phyloP scores from a whole-genome alignment of 2,329 filamentous ascomycete species.

The Talaromyces sp. region DNA sequence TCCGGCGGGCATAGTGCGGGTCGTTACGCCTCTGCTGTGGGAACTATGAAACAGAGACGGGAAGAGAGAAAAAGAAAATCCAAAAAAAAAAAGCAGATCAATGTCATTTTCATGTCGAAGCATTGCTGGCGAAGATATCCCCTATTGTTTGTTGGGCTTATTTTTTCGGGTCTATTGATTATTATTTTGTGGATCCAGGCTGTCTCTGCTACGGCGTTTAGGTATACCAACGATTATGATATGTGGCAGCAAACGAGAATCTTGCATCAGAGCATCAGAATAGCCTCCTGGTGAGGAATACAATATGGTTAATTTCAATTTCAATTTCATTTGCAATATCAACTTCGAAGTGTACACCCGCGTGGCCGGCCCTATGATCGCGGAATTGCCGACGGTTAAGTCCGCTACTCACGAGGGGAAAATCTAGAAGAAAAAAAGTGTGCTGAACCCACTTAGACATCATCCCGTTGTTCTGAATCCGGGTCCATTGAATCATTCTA shows the following conservation, averaged over 20 bases:
- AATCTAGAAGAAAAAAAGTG: not conserved
- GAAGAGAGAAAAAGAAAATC: slow-evolving; percentile 3
- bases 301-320: not conserved
- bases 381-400: not conserved
- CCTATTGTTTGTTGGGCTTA: slow-evolving; percentile 11
- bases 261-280: not conserved
- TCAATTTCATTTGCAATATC: not conserved
- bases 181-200: not conserved
- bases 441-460: not conserved
- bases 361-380: not conserved
- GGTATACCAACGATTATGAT: not conserved
- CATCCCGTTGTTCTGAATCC: not conserved
- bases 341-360: not conserved
- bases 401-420: not conserved
- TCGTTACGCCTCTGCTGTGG: slow-evolving; percentile 10
- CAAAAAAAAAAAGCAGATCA: slow-evolving; percentile 13
- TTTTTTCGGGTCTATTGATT: slow-evolving; percentile 1
- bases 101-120: slow-evolving; percentile 11
- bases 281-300: not conserved
- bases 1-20: slow-evolving; percentile 18
- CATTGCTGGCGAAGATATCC: slow-evolving; percentile 24
- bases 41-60: slow-evolving; percentile 4
- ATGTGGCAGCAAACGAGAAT: slow-evolving; percentile 1
- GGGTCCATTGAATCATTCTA: not conserved
- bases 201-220: slow-evolving; percentile 1